Conservation (phyloP, 768 basidiomycete species). For the Auricularia sp. region DNA sequence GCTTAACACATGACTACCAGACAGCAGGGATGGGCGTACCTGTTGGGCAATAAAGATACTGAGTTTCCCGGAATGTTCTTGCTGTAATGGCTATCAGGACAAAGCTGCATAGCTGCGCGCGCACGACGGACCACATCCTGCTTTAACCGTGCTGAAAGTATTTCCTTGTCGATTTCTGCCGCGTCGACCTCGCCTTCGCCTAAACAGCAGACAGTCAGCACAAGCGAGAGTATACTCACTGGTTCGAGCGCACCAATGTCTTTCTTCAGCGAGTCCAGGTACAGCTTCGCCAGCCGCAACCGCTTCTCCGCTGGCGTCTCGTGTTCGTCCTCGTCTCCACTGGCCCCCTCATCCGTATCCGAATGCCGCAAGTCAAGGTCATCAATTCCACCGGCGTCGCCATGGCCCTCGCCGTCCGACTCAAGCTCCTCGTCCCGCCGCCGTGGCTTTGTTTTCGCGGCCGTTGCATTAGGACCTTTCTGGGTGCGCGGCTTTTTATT, state of each 20-base stretch:
- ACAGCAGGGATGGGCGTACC: slow-evolving; percentile 30
- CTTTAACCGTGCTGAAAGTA: slow-evolving; percentile 82
- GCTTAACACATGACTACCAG: not conserved
- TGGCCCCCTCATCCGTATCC: slow-evolving; percentile 45
- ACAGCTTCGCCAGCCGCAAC: slow-evolving; percentile 80
- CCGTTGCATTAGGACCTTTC: slow-evolving; percentile 18
- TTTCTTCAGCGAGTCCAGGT: slow-evolving; percentile 76
- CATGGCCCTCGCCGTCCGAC: slow-evolving; percentile 46
- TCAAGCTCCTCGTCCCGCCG: slow-evolving; percentile 51
- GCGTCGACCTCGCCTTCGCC: slow-evolving; percentile 92
- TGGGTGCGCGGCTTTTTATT: slow-evolving; percentile 19
- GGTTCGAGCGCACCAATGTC: slow-evolving; percentile 43
- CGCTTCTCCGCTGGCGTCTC: slow-evolving; percentile 94
- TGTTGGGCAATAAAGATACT: slow-evolving; percentile 71
- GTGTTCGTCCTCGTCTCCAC: slow-evolving; percentile 74
- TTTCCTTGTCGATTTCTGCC: slow-evolving; percentile 87
- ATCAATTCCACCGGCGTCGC: slow-evolving; percentile 37
- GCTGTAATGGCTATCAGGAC: slow-evolving; percentile 13
- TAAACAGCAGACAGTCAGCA: slow-evolving; percentile 13
- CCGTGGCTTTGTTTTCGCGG: slow-evolving; percentile 9
- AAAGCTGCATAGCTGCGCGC: not conserved
- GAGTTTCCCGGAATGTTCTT: slow-evolving; percentile 81
- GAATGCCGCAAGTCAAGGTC: slow-evolving; percentile 62
- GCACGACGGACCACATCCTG: slow-evolving; percentile 60
- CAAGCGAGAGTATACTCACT: not conserved